Evolutionary conservation across 352 stramenopile genomes (phyloP), one percentile per base, ranked within the genome.

Genomic region (Thalassiosira oceanica): DNA sequence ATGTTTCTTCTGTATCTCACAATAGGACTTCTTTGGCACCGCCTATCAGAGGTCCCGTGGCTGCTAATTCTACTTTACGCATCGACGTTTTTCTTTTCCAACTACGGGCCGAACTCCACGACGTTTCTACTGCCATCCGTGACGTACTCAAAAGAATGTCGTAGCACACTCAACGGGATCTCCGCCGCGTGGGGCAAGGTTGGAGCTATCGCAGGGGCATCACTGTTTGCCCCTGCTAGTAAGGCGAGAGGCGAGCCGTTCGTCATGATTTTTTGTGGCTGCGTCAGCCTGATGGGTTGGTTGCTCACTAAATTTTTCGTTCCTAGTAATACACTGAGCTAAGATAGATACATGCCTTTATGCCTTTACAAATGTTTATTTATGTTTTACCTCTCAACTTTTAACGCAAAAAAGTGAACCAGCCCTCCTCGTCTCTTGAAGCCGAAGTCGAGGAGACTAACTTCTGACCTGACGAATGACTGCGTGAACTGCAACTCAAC

Each of bases 31-130:
- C 61, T 68, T 64, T 71, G 46, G 77, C 37, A 21, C 7, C 31
- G 52, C 52, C 36, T 63, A 18, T 51, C 36, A 33, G 49, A 52
- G 20, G 49, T 71, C 4, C 65, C 60, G 35, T 65, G 49, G 57
- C 27, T 76, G 37, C 60, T 86, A 15, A 29, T 86, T 1, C 3
- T 74, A 2, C 42, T 86, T 3, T 86, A 84, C 51, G 56, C 51
- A 13, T 37, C 35, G 11, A 82, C 73, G 13, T 86, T 84, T 39
- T 81, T 86, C 44, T 84, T 83, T 33, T 55, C 64, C 0, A 86
- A 86, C 29, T 86, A 84, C 57, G 78, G 78, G 2, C 78, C 78
- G 37, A 86, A 86, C 45, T 55, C 62, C 20, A 84, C 74, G 28
- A 82, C 78, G 11, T 86, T 81, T 46, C 39, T 86, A 21, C 44